Percentiles rank a stretch among this genome's conserved stretches.
Evolutionary conservation across 2,329 filamentous ascomycete species (phyloP).

Genomic region (Botrytis porri): DNA sequence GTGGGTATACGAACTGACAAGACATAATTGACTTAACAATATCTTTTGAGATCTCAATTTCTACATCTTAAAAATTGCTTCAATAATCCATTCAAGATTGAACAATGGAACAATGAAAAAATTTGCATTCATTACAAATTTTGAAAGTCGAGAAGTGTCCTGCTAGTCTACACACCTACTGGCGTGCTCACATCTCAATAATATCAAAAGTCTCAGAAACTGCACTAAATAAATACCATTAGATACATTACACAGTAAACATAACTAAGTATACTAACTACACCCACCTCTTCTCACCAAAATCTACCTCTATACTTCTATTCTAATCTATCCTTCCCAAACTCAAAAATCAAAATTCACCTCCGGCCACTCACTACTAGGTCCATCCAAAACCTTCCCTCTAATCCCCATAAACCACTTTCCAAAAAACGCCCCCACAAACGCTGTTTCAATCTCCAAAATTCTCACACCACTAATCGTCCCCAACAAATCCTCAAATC

Average conservation of each 20-base stretch:
- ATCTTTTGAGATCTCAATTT: too few relatives aligned
- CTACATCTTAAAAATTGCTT: too few relatives aligned
- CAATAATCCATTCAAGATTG: too few relatives aligned
- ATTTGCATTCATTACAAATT: too few relatives aligned
- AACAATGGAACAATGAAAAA: too few relatives aligned
- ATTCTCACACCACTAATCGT: conserved; percentile 29
- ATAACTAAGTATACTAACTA: neutral
- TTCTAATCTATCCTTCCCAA: neutral
- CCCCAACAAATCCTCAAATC: conserved; percentile 22
- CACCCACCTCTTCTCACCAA: neutral
- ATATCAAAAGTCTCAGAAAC: neutral
- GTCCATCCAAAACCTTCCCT: conserved; percentile 21
- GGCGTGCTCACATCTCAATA: neutral
- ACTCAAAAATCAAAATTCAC: conserved; percentile 21
- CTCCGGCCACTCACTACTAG: conserved; percentile 28
- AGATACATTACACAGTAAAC: neutral
- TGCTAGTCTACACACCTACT: too few relatives aligned
- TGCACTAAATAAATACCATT: neutral
- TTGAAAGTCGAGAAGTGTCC: too few relatives aligned
- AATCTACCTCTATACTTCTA: neutral
- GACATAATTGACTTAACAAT: too few relatives aligned
- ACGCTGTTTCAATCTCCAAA: conserved; percentile 28
- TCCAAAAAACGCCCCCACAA: conserved; percentile 29
- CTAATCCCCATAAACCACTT: conserved; percentile 25
- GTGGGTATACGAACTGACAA: too few relatives aligned